These are phyloP conservation scores for Postia placenta DNA, from an alignment of 768 basidiomycete genomes.

Conservation along the genomic window DNA sequence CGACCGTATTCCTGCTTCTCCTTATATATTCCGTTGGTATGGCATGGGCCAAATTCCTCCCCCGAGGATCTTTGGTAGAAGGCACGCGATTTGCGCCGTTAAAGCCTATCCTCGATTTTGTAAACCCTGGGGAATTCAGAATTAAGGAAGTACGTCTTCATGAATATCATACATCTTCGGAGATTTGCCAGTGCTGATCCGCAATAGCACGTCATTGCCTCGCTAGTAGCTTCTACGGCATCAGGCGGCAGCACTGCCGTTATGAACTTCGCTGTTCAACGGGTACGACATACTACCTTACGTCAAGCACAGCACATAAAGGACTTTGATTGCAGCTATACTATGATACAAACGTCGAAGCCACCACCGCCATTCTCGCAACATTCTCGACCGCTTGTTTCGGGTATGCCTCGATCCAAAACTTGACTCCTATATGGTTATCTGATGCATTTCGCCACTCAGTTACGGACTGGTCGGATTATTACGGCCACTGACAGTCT, in stretches of 20 bases:
- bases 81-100: constrained; percentile 39
- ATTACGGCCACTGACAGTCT: constrained; percentile 51
- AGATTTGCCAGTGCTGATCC: not conserved
- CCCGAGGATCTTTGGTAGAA: constrained; percentile 33
- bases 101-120: constrained; percentile 34
- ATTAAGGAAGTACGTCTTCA: constrained; percentile 49
- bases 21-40: constrained; percentile 46
- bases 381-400: constrained; percentile 63
- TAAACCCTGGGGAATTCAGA: constrained; percentile 53
- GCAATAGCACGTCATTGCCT: constrained; percentile 48
- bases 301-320: too few relatives aligned
- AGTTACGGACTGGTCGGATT: constrained; percentile 59
- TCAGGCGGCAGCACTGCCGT: constrained; percentile 48
- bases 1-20: constrained; percentile 52
- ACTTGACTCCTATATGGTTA: not conserved
- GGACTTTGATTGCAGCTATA: constrained; percentile 35
- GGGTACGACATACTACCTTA: constrained; percentile 26
- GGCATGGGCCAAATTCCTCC: constrained; percentile 44
- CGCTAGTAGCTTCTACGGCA: constrained; percentile 52
- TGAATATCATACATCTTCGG: too few relatives aligned
- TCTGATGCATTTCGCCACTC: constrained; percentile 2
- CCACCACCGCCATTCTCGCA: constrained; percentile 51
- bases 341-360: constrained; percentile 50
- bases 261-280: constrained; percentile 55
- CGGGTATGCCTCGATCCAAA: constrained; percentile 31